phyloP scores from a whole-genome alignment of 202 grass and related monocot genomes.

The Schoenoplectus tabernaemontani region DNA sequence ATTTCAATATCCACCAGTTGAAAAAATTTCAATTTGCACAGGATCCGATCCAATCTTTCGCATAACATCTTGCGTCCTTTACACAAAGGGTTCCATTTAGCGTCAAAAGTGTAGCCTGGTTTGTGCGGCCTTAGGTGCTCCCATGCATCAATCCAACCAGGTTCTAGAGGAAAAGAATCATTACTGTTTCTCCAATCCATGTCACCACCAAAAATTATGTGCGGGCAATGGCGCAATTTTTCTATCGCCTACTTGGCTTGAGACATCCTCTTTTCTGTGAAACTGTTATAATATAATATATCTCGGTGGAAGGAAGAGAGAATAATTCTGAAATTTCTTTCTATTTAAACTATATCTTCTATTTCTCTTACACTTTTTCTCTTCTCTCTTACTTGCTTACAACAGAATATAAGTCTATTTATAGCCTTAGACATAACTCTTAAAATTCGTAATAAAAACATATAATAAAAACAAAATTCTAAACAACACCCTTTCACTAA shows the following conservation, averaged over 20 bases:
- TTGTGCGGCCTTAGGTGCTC: not conserved
- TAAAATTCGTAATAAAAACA: no score
- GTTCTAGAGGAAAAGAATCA: not conserved
- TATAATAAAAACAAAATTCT: no score
- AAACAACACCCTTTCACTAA: no score
- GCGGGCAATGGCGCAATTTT: not conserved
- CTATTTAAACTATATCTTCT: no score
- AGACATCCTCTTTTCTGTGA: not conserved
- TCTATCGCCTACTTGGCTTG: not conserved
- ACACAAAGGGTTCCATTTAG: not conserved
- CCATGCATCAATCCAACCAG: conserved; percentile 1
- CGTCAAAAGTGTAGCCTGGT: not conserved
- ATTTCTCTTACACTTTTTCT: no score
- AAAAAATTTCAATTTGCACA: conserved; percentile 10
- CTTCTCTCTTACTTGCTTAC: no score
- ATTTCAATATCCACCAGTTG: not conserved
- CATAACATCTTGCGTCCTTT: not conserved
- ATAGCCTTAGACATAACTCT: no score
- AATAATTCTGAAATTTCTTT: no score
- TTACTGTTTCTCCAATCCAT: not conserved
- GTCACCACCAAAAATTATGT: not conserved
- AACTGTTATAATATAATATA: no score
- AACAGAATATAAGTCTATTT: no score
- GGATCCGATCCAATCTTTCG: not conserved
- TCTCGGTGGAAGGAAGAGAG: no score